Conservation (phyloP, 2,329 filamentous ascomycete species). For the Aspergillus tubingensis region DNA sequence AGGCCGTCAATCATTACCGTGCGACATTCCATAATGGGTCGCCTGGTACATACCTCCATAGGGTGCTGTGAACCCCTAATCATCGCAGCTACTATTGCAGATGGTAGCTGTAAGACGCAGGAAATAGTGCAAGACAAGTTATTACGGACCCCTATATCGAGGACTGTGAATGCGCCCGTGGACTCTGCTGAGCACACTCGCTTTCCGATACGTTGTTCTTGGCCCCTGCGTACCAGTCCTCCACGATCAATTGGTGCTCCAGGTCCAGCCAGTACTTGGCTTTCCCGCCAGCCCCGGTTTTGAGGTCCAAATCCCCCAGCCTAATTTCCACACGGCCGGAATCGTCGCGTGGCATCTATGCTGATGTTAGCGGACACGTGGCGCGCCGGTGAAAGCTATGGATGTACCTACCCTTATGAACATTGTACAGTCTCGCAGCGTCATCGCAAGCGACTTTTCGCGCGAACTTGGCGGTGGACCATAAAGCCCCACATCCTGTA, state of each 20-base stretch:
- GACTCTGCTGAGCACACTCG: slow-evolving; percentile 36
- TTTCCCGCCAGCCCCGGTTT: slow-evolving; percentile 65
- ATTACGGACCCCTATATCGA: slow-evolving; percentile 17
- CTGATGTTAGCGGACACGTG: slow-evolving; percentile 1
- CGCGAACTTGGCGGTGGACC: slow-evolving; percentile 39
- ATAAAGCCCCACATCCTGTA: slow-evolving; percentile 38
- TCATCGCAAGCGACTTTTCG: slow-evolving; percentile 72
- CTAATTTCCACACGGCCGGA: slow-evolving; percentile 47
- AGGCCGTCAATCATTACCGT: neutral
- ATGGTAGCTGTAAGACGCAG: neutral
- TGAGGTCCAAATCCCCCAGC: slow-evolving; percentile 76
- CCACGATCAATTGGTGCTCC: slow-evolving; percentile 64
- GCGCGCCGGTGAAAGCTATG: neutral
- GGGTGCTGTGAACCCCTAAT: neutral
- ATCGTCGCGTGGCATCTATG: slow-evolving; percentile 39
- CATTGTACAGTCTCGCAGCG: slow-evolving; percentile 75
- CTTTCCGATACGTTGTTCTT: slow-evolving; percentile 34
- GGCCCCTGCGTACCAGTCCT: slow-evolving; percentile 65
- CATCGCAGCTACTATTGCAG: neutral
- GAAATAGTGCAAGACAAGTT: neutral
- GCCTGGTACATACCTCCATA: neutral
- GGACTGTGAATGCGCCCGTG: slow-evolving; percentile 18
- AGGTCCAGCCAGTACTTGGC: slow-evolving; percentile 67
- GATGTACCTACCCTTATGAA: slow-evolving; percentile 60
- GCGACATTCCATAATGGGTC: neutral